Conservation (phyloP, 768 basidiomycete genomes). For the Trametes cinnabarina region DNA sequence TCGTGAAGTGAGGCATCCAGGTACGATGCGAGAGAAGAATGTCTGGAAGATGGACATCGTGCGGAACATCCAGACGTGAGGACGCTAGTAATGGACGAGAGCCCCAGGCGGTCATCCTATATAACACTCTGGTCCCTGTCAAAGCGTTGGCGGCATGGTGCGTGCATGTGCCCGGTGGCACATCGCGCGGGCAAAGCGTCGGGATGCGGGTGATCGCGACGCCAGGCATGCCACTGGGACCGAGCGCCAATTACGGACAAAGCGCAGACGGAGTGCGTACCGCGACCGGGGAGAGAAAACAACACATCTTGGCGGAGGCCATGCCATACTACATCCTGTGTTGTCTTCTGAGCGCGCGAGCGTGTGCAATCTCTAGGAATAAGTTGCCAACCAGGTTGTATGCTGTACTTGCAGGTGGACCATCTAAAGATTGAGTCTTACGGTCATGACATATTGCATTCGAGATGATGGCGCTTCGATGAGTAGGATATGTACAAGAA, state of each 20-base stretch:
- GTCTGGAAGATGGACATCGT: conserved; percentile 3
- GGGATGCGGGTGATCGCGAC: conserved; percentile 1
- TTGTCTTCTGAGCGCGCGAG: too few relatives aligned
- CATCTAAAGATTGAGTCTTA: too few relatives aligned
- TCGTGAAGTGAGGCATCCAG: not conserved
- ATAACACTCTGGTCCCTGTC: not conserved
- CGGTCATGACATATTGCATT: too few relatives aligned
- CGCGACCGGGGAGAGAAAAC: too few relatives aligned
- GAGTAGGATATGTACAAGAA: too few relatives aligned
- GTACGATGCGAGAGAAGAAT: not conserved
- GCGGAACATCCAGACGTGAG: not conserved
- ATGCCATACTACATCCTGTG: too few relatives aligned
- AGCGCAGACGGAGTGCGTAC: too few relatives aligned
- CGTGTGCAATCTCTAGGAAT: too few relatives aligned
- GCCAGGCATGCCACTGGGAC: not conserved
- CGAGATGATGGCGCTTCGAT: too few relatives aligned
- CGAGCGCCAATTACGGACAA: not conserved
- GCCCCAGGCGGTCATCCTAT: not conserved
- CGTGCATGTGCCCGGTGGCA: not conserved
- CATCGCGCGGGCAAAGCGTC: not conserved
- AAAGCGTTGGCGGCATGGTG: not conserved
- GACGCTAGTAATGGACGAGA: not conserved
- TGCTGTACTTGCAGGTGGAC: too few relatives aligned
- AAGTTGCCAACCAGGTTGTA: too few relatives aligned
- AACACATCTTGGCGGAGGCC: too few relatives aligned